A percentile compares a stretch with the other conserved stretches of the same genome.
phyloP scores from a whole-genome alignment of 2,329 filamentous ascomycete genomes.

The Exophiala bonariae region DNA sequence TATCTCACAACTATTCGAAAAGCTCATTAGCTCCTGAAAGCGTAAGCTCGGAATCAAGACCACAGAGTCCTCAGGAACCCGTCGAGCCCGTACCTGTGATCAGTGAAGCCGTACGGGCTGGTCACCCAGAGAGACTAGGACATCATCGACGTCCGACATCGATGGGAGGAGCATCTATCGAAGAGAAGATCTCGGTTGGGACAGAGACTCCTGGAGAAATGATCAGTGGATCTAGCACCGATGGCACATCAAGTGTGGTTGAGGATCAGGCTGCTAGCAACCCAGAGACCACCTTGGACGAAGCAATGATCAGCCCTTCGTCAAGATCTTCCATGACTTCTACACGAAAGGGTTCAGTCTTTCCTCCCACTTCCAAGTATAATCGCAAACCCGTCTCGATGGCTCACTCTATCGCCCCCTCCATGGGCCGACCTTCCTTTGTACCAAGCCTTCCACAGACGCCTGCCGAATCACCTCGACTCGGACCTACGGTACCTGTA shows the following conservation, averaged over 20 bases:
- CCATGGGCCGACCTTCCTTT: slow-evolving; percentile 11
- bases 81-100: slow-evolving; percentile 18
- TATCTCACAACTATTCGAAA: slow-evolving; percentile 23
- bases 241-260: slow-evolving; percentile 12
- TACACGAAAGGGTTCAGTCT: slow-evolving; percentile 11
- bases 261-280: slow-evolving; percentile 14
- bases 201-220: slow-evolving; percentile 9
- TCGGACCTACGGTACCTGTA: slow-evolving; percentile 7
- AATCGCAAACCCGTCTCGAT: slow-evolving; percentile 25
- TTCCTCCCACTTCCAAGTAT: slow-evolving; percentile 28
- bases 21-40: slow-evolving; percentile 24
- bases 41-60: slow-evolving; percentile 13
- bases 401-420: slow-evolving; percentile 7
- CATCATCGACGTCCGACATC: slow-evolving; percentile 16
- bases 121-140: slow-evolving; percentile 2
- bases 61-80: slow-evolving; percentile 14
- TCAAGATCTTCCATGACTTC: slow-evolving; percentile 23
- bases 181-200: slow-evolving; percentile 22
- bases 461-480: slow-evolving; percentile 21
- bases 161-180: slow-evolving; percentile 9
- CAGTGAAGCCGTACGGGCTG: not conserved
- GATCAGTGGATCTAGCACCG: slow-evolving; percentile 12
- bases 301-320: slow-evolving; percentile 5
- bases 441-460: slow-evolving; percentile 19
- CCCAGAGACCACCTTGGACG: slow-evolving; percentile 1